Conservation (phyloP, 1,284 basidiomycete species). For the Peniophora sp. region DNA sequence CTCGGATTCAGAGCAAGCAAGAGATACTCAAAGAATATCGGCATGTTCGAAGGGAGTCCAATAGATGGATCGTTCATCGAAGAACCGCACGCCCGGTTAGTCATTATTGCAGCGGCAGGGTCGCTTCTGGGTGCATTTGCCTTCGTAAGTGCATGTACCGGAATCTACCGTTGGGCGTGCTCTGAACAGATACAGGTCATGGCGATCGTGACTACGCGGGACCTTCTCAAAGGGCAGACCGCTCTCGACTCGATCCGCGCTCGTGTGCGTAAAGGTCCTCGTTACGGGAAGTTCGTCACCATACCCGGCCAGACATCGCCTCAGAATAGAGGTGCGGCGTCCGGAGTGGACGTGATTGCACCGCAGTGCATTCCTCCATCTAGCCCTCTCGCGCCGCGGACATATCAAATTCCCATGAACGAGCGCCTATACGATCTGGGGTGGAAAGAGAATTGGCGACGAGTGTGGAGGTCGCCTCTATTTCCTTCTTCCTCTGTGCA, state of each 20-base stretch:
- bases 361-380: background rate
- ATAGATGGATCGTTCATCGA: conserved; percentile 22
- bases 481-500: conserved; percentile 9
- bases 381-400: background rate
- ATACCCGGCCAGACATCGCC: conserved; percentile 4
- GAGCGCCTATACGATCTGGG: conserved; percentile 39
- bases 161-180: no score
- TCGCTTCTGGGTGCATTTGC: conserved; percentile 30
- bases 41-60: conserved; percentile 2
- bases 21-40: conserved; percentile 1
- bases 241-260: conserved; percentile 23
- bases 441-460: conserved; percentile 23
- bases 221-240: conserved; percentile 25
- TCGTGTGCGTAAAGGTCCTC: background rate
- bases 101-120: conserved; percentile 20
- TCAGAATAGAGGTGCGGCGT: conserved; percentile 1
- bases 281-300: conserved; percentile 7
- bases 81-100: conserved; percentile 30
- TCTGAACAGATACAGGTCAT: conserved; percentile 25
- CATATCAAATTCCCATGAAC: conserved; percentile 16
- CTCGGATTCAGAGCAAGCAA: conserved; percentile 28
- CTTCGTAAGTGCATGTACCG: conserved; percentile 28
- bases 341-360: conserved; percentile 3
- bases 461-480: conserved; percentile 17
- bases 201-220: conserved; percentile 18